Evolutionary conservation across 345 rosid species (phyloP), one percentile per base, ranked within the genome.

Genomic region (Hibiscus tridactylites): DNA sequence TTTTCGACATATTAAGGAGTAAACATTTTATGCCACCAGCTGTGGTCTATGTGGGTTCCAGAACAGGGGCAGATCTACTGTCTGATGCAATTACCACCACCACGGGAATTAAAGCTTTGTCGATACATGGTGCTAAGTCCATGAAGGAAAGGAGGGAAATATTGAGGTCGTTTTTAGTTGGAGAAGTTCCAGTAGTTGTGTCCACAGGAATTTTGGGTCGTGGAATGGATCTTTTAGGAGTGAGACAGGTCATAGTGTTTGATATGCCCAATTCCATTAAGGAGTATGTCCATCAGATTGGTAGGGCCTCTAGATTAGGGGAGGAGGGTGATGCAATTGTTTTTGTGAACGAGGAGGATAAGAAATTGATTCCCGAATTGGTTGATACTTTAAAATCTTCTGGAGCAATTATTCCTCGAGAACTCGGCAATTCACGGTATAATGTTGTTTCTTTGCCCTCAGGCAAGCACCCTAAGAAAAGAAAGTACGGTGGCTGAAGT

Each of bases 91-190:
- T 94, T 76, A 79, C 81, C 0, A 82, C 84, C 29, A 78, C 85
- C 68, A 90, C 95, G 8, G 91, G 96, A 59, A 78, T 90, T 77
- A 94, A 90, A 75, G 86, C 91, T 75, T 49, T 90, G 33, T 91
- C 96, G 17, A 86, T 94, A 54, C 97, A 94, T 75, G 98, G 97
- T 70, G 93, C 90, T 84, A 94, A 94, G 77, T 75, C 93, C 29
- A 91, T 91, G 96, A 87, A 82, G 81, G 97, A 94, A 77, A 90
- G 98, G 79, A 88, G 98, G 77, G 91, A 87, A 65, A 77, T 79
- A 59, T 85, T 91, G 95, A 84, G 72, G 52, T 84, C 82, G 17
- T 84, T 91, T 82, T 61, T 94, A 78, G 73, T 79, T 74, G 98
- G 95, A 61, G 93, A 94, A 76, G 83, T 85, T 74, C 84, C 96